Percentiles rank a stretch among this genome's conserved stretches.
phyloP scores from a whole-genome alignment of 1,139 yeast species.

The Diutina mesorugosa region DNA sequence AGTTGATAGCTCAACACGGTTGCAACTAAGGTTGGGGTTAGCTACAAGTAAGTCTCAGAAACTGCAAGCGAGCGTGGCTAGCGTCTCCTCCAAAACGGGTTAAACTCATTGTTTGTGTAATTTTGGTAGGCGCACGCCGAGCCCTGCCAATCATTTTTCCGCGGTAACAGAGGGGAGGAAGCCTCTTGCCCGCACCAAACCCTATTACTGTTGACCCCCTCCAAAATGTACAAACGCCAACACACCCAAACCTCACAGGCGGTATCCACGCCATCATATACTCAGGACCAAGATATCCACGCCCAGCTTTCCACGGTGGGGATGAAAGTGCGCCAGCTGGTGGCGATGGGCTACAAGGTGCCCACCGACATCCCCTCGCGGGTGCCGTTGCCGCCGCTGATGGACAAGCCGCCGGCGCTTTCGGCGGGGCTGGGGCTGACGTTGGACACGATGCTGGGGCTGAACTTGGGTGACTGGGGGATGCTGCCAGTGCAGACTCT shows the following conservation, averaged over 20 bases:
- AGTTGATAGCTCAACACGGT: background rate
- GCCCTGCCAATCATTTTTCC: too few species aligned
- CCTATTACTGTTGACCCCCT: background rate
- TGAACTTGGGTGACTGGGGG: background rate
- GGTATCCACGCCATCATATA: background rate
- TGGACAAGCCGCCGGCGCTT: background rate
- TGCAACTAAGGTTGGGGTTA: background rate
- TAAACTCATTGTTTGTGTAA: too few species aligned
- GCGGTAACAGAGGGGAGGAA: too few species aligned
- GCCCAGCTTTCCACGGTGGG: background rate
- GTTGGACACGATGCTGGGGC: background rate
- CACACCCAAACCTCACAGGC: background rate
- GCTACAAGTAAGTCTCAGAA: too few species aligned
- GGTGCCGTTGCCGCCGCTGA: background rate
- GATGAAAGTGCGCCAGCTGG: background rate
- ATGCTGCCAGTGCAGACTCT: background rate
- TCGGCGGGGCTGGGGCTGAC: background rate
- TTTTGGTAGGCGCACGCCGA: too few species aligned
- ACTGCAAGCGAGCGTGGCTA: too few species aligned
- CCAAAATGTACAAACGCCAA: background rate
- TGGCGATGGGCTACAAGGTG: background rate
- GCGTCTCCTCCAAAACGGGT: too few species aligned
- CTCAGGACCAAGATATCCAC: background rate
- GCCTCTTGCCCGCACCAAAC: background rate
- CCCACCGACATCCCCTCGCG: background rate